Evolutionary conservation across 2,329 filamentous ascomycete genomes (phyloP).

Genomic region (Aspergillus tubingensis): DNA sequence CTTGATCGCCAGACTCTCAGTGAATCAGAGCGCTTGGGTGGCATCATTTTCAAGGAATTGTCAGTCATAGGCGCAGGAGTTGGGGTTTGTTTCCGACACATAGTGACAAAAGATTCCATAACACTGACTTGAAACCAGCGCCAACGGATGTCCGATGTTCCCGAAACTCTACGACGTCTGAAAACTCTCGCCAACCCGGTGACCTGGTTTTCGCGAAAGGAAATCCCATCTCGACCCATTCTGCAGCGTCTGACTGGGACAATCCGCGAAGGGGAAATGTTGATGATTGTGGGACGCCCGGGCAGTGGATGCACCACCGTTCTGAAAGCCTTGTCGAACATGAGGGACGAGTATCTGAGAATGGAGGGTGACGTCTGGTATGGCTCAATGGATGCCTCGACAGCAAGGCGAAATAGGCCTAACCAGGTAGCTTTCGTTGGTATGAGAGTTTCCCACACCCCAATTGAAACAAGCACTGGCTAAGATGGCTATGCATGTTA

Average conservation of each 20-base stretch:
- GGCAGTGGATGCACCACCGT: constrained; percentile 71
- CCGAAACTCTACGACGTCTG: too few species aligned
- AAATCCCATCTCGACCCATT: not conserved
- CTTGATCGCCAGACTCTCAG: too few species aligned
- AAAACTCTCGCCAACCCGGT: too few species aligned
- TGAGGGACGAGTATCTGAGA: constrained; percentile 59
- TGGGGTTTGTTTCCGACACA: too few species aligned
- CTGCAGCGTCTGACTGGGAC: not conserved
- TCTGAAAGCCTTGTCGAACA: constrained; percentile 65
- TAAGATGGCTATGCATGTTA: not conserved
- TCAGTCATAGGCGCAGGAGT: too few species aligned
- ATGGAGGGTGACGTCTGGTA: constrained; percentile 56
- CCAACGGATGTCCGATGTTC: too few species aligned
- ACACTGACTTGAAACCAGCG: too few species aligned
- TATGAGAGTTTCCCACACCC: not conserved
- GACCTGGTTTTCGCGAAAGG: too few species aligned
- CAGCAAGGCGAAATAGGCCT: not conserved
- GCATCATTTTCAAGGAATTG: too few species aligned
- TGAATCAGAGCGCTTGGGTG: too few species aligned
- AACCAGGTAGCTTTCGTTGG: not conserved
- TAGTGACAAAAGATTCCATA: too few species aligned
- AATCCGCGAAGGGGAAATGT: constrained; percentile 61
- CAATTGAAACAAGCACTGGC: not conserved
- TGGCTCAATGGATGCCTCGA: too few species aligned
- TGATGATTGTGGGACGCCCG: constrained; percentile 74